Evolutionary conservation across 192 early-diverging fungal genomes (phyloP), one percentile per base, ranked within the genome.

Genomic region (Neocallimastix lanati): DNA sequence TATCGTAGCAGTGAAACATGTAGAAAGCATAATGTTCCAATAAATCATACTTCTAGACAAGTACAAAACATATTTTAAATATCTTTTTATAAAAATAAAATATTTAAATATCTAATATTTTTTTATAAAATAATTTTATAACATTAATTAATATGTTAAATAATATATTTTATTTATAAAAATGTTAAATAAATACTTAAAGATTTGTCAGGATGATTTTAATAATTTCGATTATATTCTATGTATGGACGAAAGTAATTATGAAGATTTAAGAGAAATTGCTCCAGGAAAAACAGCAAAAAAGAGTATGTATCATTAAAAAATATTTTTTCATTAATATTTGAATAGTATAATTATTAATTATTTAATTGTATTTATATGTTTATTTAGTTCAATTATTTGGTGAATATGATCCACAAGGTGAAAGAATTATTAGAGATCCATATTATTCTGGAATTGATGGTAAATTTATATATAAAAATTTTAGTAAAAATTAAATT

Each of bases 141-240:
- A n/a, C n/a, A n/a, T n/a, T n/a, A n/a, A n/a, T n/a, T n/a, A n/a
- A n/a, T n/a, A n/a, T n/a, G n/a, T n/a, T n/a, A n/a, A n/a, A n/a
- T n/a, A n/a, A n/a, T n/a, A n/a, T n/a, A n/a, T n/a, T n/a, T n/a
- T n/a, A n/a, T n/a, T n/a, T n/a, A n/a, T n/a, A n/a, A 21, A 29
- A 15, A 33, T 6, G 11, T 33, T 33, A 33, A 6, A 33, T 33
- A 29, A 25, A 9, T 13, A 58, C 35, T 78, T 27, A 28, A 50
- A 87, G 88, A 83, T 89, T 16, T 58, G 76, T 15, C 80, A 80
- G 13, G 77, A 79, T 0, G 91, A 99, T 81, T 97, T 93, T 84
- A 36, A 78, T 4, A 58, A 84, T 5, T 99, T 94, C 78, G 93
- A 96, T 79, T 92, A 93, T 79, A 91, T 99, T 77, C 87, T 99